Base-by-base conservation (phyloP, 352 stramenopile species). In the Phytophthora vignae region DNA sequence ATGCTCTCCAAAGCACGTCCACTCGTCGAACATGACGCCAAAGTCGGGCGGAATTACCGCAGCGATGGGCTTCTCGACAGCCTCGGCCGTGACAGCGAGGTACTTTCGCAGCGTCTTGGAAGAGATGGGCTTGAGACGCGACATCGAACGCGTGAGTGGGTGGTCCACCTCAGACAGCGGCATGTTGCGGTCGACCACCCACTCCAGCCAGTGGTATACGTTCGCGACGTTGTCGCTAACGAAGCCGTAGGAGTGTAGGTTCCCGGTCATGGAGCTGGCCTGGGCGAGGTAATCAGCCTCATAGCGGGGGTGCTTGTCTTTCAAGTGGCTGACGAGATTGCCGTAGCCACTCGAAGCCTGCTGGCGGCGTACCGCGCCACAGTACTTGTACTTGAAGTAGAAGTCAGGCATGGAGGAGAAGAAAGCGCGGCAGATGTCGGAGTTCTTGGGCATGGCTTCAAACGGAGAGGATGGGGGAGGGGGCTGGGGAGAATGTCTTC, bases 371-470 rank as follows among this genome's bases (percentile, higher is more conserved):
- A 17, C 14, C 1, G 19, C 42, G 4, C 36, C 60, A 25, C 50
- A 67, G 36, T 55, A 55, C 19, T 60, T 67, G 60, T 14, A 67
- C 38, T 60, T 49, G 14, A 55, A 61, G 50, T 56, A 55, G 61
- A 60, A 15, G 27, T 68, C 61, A 7, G 48, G 31, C 4, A 53
- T 8, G 21, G 48, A 7, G 19, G 10, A 48, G 21, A 53, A 59
- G 46, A 66, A 36, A 14, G 40, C 14, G 19, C 60, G 49, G 49
- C 49, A 67, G 22, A 67, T 54, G 60, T 67, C 49, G 48, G 48
- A 38, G 21, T 67, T 60, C 48, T 52, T 66, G 59, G 59, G 2
- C 58, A 57, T 65, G 17, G 38, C 33, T 38, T 38, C 33, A 38
- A 38, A 38, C 33, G 33, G 33, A 14, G 33, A 38, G 33, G 33